A percentile compares a stretch with the other conserved stretches of the same genome.
Conservation (phyloP, 2,329 filamentous ascomycete genomes). For the Tricladium varicosporioides region DNA sequence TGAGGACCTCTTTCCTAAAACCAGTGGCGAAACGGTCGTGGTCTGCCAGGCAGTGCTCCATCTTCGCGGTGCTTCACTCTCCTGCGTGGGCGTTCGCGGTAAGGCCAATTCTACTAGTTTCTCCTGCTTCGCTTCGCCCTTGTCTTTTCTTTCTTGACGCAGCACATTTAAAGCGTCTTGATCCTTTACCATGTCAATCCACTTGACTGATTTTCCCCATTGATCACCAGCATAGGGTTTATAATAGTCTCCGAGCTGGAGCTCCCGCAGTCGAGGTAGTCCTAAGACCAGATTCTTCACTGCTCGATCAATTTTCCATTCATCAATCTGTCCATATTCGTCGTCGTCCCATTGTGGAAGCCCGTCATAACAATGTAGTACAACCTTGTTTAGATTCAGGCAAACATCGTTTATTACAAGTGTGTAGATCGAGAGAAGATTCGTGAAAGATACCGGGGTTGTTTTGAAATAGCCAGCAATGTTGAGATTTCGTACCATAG, state of each 20-base stretch:
- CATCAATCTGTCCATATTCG: not conserved
- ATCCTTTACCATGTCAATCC: not conserved
- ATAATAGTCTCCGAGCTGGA: not conserved
- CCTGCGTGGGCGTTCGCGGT: not conserved
- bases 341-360: not conserved
- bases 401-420: not conserved
- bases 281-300: not conserved
- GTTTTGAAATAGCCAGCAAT: not conserved
- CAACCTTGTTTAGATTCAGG: not conserved
- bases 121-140: not conserved
- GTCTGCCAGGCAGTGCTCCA: too few relatives aligned
- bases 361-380: not conserved
- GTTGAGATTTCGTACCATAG: not conserved
- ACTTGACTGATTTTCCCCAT: slow-evolving; percentile 1
- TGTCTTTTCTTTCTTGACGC: not conserved
- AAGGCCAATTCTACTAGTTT: not conserved
- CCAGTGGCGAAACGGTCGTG: too few relatives aligned
- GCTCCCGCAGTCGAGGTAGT: not conserved
- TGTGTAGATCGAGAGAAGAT: not conserved
- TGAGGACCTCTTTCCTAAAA: too few relatives aligned
- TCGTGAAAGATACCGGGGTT: not conserved
- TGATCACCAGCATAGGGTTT: not conserved
- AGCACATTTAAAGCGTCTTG: not conserved
- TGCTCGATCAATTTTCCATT: not conserved
- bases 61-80: too few relatives aligned